A percentile compares a stretch with the other conserved stretches of the same genome.
Conservation (phyloP, 192 early-diverging fungal genomes). For the Podila epigama region DNA sequence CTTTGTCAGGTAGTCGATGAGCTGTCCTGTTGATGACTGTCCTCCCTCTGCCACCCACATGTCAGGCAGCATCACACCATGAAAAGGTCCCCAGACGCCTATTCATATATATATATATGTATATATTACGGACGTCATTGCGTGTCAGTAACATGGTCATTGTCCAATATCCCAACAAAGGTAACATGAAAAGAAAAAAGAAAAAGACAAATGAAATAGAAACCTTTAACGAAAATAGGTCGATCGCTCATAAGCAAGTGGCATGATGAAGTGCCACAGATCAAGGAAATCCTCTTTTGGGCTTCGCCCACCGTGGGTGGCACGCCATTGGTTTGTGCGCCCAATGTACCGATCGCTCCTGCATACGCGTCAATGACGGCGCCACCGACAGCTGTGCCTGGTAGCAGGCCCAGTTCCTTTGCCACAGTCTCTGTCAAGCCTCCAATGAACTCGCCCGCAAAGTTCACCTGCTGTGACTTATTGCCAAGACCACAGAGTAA, state of each 20-base stretch:
- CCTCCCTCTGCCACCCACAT: slow-evolving; percentile 75
- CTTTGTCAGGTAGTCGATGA: slow-evolving; percentile 67
- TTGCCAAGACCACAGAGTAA: slow-evolving; percentile 53
- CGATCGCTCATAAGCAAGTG: slow-evolving; percentile 65
- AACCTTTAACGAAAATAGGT: slow-evolving; percentile 66
- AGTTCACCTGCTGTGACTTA: slow-evolving; percentile 39
- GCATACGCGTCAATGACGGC: slow-evolving; percentile 83
- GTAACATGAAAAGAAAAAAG: background rate
- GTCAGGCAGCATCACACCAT: slow-evolving; percentile 60
- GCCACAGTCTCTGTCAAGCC: slow-evolving; percentile 62
- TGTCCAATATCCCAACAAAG: no score
- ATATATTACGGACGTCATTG: no score
- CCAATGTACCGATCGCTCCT: slow-evolving; percentile 64
- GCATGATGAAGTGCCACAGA: slow-evolving; percentile 78
- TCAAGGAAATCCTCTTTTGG: slow-evolving; percentile 53
- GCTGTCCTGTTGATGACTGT: slow-evolving; percentile 74
- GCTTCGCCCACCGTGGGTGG: slow-evolving; percentile 34
- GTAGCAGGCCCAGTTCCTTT: slow-evolving; percentile 59
- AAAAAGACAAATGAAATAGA: background rate
- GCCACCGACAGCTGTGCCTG: slow-evolving; percentile 65
- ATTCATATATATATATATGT: background rate
- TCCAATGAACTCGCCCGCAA: slow-evolving; percentile 62
- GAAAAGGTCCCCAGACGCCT: slow-evolving; percentile 68
- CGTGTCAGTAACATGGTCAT: no score
- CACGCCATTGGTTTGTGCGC: slow-evolving; percentile 37